Conservation (phyloP, 129 eudicot genomes). For the Lactuca saligna region DNA sequence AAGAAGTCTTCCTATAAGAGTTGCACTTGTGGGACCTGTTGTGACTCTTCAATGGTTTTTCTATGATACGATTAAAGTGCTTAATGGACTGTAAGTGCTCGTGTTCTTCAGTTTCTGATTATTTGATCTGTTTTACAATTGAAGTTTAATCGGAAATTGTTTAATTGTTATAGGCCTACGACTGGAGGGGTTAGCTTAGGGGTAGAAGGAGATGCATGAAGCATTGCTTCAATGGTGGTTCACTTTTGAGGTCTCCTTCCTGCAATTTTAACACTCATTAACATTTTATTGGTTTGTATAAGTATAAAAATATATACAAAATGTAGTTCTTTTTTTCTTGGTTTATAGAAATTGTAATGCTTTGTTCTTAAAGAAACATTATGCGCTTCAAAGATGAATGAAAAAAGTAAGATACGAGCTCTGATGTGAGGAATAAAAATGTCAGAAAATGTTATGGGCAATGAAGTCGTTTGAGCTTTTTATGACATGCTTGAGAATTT, state of each 20-base stretch:
- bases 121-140: not conserved
- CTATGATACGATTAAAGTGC: constrained; percentile 79
- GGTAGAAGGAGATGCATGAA: constrained; percentile 30
- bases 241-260: not conserved
- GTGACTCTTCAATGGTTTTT: constrained; percentile 89
- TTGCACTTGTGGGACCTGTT: constrained; percentile 82
- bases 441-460: not conserved
- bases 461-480: too few species aligned
- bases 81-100: constrained; percentile 83
- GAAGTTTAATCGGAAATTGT: not conserved
- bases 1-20: constrained; percentile 85
- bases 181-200: constrained; percentile 71
- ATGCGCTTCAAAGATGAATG: not conserved
- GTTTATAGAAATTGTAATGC: not conserved
- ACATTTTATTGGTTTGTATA: constrained; percentile 5
- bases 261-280: not conserved
- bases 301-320: not conserved
- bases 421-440: not conserved
- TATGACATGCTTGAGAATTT: too few species aligned
- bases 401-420: not conserved
- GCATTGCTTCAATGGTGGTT: not conserved
- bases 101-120: not conserved
- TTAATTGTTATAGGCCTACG: constrained; percentile 56
- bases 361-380: not conserved
- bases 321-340: not conserved